Evolutionary conservation across 805 yeast species (phyloP), one percentile per base, ranked within the genome.

Genomic region (Saccharomycopsis fibuligera): DNA sequence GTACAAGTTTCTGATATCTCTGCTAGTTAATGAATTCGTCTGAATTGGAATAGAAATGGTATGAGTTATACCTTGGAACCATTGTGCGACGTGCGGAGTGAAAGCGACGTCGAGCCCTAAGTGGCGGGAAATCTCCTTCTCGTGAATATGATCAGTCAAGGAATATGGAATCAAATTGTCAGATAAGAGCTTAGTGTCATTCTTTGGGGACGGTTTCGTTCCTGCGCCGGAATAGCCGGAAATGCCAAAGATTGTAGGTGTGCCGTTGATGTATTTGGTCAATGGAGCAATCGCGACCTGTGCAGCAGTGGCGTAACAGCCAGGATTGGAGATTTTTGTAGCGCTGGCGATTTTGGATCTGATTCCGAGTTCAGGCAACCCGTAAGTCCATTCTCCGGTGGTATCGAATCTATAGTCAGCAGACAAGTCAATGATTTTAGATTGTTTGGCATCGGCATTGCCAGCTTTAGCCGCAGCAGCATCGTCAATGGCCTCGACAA

Each of bases 191-290:
- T 79, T 73, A 44, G 84, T 70, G 64, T 93, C 97, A 63, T 93
- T 93, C 71, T 90, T 89, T 54, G 96, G 96, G 12, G 96, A 86
- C 50, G 99, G 99, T 69, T 95, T 93, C 35, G 99, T 90, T 56
- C 99, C 99, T 9, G 99, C 99, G 51, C 99, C 99, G 10, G 99
- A 93, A 66, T 91, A 93, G 44, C 99, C 99, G 43, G 96, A 87
- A 30, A 93, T 93, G 62, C 99, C 99, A 63, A 93, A 93, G 10
- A 91, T 74, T 3, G 88, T 72, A 45, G 99, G 98, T 25, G 75
- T 71, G 31, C 93, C 93, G 12, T 70, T 68, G 36, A 81, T 72
- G 60, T 77, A 77, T 43, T 81, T 78, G n/a, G 75, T 67, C 58
- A 93, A 71, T 31, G 99, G 99, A 42, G 91, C 81, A 62, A 93